Evolutionary conservation across 1,284 basidiomycete species (phyloP).

Genomic region (Malassezia restricta): DNA sequence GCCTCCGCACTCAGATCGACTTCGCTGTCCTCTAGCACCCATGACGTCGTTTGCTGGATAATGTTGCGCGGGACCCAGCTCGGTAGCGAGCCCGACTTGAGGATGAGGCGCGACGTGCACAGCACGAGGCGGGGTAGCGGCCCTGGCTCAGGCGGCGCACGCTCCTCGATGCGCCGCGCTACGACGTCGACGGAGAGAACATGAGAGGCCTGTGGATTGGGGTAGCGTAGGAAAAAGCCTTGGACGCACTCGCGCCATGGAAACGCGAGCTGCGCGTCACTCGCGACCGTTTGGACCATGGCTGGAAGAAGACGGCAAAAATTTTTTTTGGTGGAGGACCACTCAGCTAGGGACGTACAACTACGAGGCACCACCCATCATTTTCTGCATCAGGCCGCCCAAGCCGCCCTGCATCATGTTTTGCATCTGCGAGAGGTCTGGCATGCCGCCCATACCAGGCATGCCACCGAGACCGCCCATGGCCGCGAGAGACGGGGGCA

Average conservation of each 20-base stretch:
- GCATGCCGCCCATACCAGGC: slow-evolving; percentile 25
- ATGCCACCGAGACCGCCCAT: slow-evolving; percentile 22
- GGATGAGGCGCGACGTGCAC: slow-evolving; percentile 75
- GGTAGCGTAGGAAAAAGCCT: slow-evolving; percentile 89
- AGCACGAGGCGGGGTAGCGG: slow-evolving; percentile 53
- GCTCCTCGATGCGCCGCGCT: slow-evolving; percentile 52
- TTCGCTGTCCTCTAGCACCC: slow-evolving; percentile 45
- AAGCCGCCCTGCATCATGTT: slow-evolving; percentile 48
- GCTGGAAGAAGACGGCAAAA: not conserved
- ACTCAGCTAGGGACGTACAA: not conserved
- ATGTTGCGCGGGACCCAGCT: slow-evolving; percentile 77
- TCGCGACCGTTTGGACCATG: slow-evolving; percentile 9
- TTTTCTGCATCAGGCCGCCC: slow-evolving; percentile 62
- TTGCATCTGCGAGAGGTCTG: slow-evolving; percentile 26
- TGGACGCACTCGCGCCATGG: slow-evolving; percentile 31
- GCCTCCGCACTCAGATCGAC: slow-evolving; percentile 26
- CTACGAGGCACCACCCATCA: slow-evolving; percentile 56
- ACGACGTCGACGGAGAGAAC: slow-evolving; percentile 90
- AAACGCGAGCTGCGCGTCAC: slow-evolving; percentile 3
- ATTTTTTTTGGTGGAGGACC: not conserved
- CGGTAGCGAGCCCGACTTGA: slow-evolving; percentile 79
- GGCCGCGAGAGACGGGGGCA: slow-evolving; percentile 21
- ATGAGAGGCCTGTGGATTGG: slow-evolving; percentile 87
- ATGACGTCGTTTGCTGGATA: slow-evolving; percentile 48
- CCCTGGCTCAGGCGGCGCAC: slow-evolving; percentile 33